Base-by-base conservation (phyloP, 2,329 filamentous ascomycete genomes). In the Aureobasidium subglaciale region DNA sequence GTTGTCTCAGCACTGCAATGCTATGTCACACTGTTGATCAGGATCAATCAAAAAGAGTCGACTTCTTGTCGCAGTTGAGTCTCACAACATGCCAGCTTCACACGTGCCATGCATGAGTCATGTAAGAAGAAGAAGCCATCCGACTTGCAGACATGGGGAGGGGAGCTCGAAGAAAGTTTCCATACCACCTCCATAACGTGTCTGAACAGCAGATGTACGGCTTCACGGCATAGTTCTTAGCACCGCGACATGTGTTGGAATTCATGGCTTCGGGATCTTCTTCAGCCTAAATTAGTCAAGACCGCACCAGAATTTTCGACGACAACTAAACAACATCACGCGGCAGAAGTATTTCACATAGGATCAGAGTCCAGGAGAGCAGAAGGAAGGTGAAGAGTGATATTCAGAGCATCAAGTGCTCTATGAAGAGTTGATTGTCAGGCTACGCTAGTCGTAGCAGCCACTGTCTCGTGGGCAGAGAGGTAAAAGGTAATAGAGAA, bases 1-100 rank as follows among this genome's bases (percentile, higher is more conserved):
- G 29, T 54, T 58, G 43, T 58, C 71, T 71, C 37, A 61, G 62
- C 58, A 62, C 52, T 35, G 20, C 49, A n/a, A n/a, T n/a, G 32
- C 16, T 10, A 34, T 40, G 48, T 32, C 46, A 50, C 34, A 18
- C 38, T 7, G 3, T 24, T 13, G 22, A 10, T 5, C 22, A 9
- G 15, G 8, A 8, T 18, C 11, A 8, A 10, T 20, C n/a, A 16
- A 18, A 5, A 22, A 37, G 24, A 16, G 20, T 3, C 24, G 38
- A 13, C 9, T 41, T 18, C 13, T 50, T 18, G 35, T 41, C 35
- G 9, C 35, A 7, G 13, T 41, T 15, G 16, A 41, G 11, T 22
- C 5, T 20, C 46, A 29, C 18, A 29, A n/a, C 27, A 38, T 50
- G 46, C 46, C n/a, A 38, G 18, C 13, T 10, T 15, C 22, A 43